Evolutionary conservation across 257 asterid genomes (phyloP), one percentile per base, ranked within the genome.

Genomic region (Solanum neorickii): DNA sequence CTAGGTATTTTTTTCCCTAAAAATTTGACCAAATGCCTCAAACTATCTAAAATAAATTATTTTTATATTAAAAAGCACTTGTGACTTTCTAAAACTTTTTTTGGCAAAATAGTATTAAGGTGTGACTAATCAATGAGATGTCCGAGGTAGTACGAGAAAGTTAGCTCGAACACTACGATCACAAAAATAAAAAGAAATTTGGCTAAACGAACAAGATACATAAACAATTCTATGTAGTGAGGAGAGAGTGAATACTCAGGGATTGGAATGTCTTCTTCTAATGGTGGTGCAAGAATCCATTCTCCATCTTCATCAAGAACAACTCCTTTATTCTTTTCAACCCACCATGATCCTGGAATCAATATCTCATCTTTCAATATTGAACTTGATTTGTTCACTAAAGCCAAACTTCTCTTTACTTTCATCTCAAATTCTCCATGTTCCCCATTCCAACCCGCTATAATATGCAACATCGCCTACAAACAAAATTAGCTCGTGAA

Each of bases 271-370:
- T 96, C 97, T 86, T 95, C 98, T 39, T 92, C 95, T 1, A 87
- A 62, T 14, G 95, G 93, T 37, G 95, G 89, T 12, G 91, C 92
- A 92, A 94, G 78, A 91, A 90, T 41, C 99, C 98, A 95, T 14
- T 94, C 98, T 12, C 95, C 98, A 42, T 88, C 83, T 23, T 89
- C 92, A 74, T 89, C 95, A 12, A 65, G 83, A 52, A 92, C 88
- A 91, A 96, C 15, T 65, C 99, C 98, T 87, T 87, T 95, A 39
- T 96, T 96, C 95, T 93, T 96, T 94, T 96, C 99, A 60, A 94
- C 41, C 98, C 99, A 96, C 99, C 98, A 96, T 3, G 97, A 92
- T 11, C 93, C 95, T 1, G 98, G 99, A 89, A 94, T 88, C 93
- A 96, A 52, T 72, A 86, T 92, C 88, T 96, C 98, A 11, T 94